A percentile compares a stretch with the other conserved stretches of the same genome.
These are phyloP conservation scores for Isabelozyma gotoi DNA, from an alignment of 805 yeast species.

Conservation along the genomic window DNA sequence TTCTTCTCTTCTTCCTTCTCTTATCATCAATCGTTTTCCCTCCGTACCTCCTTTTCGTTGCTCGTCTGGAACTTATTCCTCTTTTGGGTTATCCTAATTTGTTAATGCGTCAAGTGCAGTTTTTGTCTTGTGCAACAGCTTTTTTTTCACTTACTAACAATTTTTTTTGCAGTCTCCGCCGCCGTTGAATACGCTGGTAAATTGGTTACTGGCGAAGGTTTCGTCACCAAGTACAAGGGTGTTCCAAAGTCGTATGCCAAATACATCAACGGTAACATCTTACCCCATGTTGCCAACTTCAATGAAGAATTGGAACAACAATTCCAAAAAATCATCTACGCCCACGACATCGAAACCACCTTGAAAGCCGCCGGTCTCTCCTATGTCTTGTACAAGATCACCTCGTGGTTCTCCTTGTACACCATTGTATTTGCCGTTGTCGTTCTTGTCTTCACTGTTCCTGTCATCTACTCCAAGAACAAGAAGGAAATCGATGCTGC, in stretches of 20 bases:
- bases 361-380: slow-evolving; percentile 67
- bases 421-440: slow-evolving; percentile 58
- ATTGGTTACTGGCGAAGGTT: slow-evolving; percentile 72
- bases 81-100: too few relatives aligned
- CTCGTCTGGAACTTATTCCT: too few relatives aligned
- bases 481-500: slow-evolving; percentile 75
- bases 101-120: too few relatives aligned
- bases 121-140: too few relatives aligned
- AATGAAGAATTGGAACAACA: slow-evolving; percentile 53
- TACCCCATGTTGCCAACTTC: slow-evolving; percentile 44
- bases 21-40: too few relatives aligned
- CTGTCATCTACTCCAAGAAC: slow-evolving; percentile 70
- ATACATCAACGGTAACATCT: slow-evolving; percentile 32
- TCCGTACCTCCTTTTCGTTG: too few relatives aligned
- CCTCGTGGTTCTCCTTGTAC: slow-evolving; percentile 75
- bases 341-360: slow-evolving; percentile 71
- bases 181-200: slow-evolving; percentile 77
- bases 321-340: slow-evolving; percentile 57
- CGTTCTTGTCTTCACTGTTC: slow-evolving; percentile 68
- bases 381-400: slow-evolving; percentile 67
- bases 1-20: too few relatives aligned
- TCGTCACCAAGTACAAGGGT: slow-evolving; percentile 76
- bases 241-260: slow-evolving; percentile 39
- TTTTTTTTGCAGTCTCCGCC: slow-evolving; percentile 49
- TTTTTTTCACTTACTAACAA: slow-evolving; percentile 19